These are phyloP conservation scores for Cladosporium colombiae DNA, from an alignment of 2,329 filamentous ascomycete species.

Conservation along the genomic window DNA sequence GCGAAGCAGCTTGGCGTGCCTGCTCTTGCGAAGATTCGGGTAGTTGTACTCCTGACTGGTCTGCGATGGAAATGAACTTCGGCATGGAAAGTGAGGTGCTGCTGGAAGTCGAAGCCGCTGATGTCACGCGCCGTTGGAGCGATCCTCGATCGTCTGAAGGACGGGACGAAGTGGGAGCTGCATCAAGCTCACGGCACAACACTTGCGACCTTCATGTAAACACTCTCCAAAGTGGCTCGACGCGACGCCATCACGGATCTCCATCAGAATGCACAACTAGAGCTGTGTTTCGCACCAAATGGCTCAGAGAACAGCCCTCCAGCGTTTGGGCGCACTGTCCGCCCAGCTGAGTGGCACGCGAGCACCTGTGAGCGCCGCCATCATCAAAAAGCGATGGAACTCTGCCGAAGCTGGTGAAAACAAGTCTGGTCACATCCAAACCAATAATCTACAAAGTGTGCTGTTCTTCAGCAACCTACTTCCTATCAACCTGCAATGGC, in stretches of 20 bases:
- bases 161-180: neutral
- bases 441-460: constrained; percentile 74
- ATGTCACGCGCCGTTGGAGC: constrained; percentile 2
- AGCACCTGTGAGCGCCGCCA: neutral
- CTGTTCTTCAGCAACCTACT: constrained; percentile 93
- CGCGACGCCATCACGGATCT: neutral
- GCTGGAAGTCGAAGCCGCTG: neutral
- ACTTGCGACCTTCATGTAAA: neutral
- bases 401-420: constrained; percentile 57
- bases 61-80: neutral
- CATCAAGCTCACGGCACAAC: neutral
- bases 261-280: neutral
- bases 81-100: neutral
- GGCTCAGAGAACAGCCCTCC: constrained; percentile 19
- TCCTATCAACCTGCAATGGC: constrained; percentile 71
- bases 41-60: too few species aligned
- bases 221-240: neutral
- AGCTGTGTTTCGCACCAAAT: neutral
- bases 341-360: constrained; percentile 11
- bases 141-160: neutral
- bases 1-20: neutral
- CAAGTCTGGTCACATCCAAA: constrained; percentile 78
- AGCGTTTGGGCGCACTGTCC: constrained; percentile 20
- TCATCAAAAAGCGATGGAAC: constrained; percentile 29
- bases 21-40: too few species aligned